These are phyloP conservation scores for Xylariaceae sp. DNA, from an alignment of 2,329 filamentous ascomycete genomes.

Conservation along the genomic window DNA sequence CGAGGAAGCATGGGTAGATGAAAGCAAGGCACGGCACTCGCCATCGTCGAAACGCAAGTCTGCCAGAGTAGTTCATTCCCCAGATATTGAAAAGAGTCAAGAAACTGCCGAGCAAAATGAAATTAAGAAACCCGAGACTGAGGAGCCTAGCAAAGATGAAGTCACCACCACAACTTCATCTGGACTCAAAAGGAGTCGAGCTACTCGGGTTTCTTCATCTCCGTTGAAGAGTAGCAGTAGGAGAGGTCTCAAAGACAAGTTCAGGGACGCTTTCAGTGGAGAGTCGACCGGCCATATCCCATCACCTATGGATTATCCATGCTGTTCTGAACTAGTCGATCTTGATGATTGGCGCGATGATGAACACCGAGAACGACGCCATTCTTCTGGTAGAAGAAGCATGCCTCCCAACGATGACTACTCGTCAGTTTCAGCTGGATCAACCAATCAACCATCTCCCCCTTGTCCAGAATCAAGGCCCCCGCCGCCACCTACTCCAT, in stretches of 20 bases:
- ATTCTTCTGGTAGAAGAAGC: conserved; percentile 39
- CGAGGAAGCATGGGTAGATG: conserved; percentile 41
- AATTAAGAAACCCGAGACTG: conserved; percentile 18
- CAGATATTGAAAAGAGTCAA: conserved; percentile 21
- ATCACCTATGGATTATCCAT: conserved; percentile 52
- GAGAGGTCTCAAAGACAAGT: conserved; percentile 58
- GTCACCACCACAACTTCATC: conserved; percentile 39
- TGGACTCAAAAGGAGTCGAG: conserved; percentile 58
- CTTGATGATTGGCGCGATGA: conserved; percentile 34
- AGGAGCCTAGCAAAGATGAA: conserved; percentile 35
- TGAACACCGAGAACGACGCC: conserved; percentile 34
- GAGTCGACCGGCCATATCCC: conserved; percentile 56
- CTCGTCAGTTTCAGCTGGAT: conserved; percentile 37
- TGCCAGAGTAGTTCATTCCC: conserved; percentile 4
- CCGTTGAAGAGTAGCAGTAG: conserved; percentile 52
- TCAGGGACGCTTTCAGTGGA: conserved; percentile 65
- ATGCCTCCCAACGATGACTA: conserved; percentile 39
- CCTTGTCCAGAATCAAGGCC: conserved; percentile 40
- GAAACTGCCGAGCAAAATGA: conserved; percentile 17
- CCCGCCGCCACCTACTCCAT: conserved; percentile 43
- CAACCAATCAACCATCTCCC: conserved; percentile 23
- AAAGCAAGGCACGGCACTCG: conserved; percentile 33
- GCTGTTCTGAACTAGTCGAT: conserved; percentile 45
- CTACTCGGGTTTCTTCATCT: conserved; percentile 54
- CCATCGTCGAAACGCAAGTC: conserved; percentile 26